Evolutionary conservation across 345 rosid species (phyloP).

Genomic region (Rhodomyrtus tomentosa): DNA sequence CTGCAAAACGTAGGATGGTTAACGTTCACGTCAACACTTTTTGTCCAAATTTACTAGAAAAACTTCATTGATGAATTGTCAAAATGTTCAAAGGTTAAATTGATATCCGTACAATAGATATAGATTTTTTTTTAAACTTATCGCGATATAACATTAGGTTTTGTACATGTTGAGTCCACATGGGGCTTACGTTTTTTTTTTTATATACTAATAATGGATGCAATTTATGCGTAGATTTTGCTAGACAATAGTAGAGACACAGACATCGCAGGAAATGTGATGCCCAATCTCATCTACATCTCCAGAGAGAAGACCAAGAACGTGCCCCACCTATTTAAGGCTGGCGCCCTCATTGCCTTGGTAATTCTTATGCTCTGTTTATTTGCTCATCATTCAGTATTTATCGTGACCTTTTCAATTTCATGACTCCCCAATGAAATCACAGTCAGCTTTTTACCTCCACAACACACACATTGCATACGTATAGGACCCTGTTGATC

Average conservation of each 20-base stretch:
- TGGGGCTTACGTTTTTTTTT: background rate
- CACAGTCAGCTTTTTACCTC: background rate
- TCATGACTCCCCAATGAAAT: background rate
- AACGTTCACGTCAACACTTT: too few relatives aligned
- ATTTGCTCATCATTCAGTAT: background rate
- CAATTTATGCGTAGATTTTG: slow-evolving; percentile 19
- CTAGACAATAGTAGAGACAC: slow-evolving; percentile 24
- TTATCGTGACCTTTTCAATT: background rate
- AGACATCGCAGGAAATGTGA: slow-evolving; percentile 13
- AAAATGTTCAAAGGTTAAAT: too few relatives aligned
- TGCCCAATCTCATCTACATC: slow-evolving; percentile 61
- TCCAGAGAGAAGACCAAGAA: slow-evolving; percentile 45
- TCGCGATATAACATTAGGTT: background rate
- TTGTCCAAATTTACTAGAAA: too few relatives aligned
- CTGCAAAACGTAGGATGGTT: too few relatives aligned
- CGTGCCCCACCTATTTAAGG: slow-evolving; percentile 54
- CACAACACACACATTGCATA: background rate
- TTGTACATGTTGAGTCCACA: background rate
- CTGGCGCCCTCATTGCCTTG: slow-evolving; percentile 70
- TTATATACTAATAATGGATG: background rate
- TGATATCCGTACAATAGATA: too few relatives aligned
- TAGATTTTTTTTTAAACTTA: too few relatives aligned
- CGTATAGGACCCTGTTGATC: background rate
- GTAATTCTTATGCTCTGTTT: background rate
- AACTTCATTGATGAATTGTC: too few relatives aligned